Evolutionary conservation across 2,329 filamentous ascomycete genomes (phyloP), one percentile per base, ranked within the genome.

Genomic region (Colletotrichum tofieldiae): DNA sequence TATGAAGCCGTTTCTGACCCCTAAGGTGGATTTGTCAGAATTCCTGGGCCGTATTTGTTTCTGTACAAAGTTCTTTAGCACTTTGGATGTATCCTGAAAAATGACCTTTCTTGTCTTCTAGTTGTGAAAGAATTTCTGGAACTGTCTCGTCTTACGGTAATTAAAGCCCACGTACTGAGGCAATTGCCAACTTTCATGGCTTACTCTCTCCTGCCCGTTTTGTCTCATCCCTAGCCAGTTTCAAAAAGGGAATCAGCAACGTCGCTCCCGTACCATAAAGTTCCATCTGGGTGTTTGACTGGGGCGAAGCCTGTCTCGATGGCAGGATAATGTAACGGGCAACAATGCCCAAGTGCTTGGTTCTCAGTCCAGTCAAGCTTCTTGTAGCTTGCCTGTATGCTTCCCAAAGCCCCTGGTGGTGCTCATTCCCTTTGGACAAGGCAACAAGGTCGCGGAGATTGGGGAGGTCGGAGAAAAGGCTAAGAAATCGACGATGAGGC

Each of bases 131-230:
- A 26, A 35, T 35, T 35, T 5, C 35, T 35, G 35, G 8, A 35
- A 35, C 35, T 35, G 35, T 35, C 35, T 35, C 23, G 35, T 35
- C 35, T 8, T 35, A 35, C 35, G 5, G 35, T 26, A 26, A 26
- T 26, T 26, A 35, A 35, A 35, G 35, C 35, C 35, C 35, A 8
- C 35, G 35, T 35, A 6, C 35, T 8, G 35, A 35, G 35, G 35
- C 35, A 35, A 35, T 26, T 8, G 8, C 35, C 35, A 35, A 35
- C 35, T 35, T 35, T 35, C 35, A 35, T 35, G 39, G 11, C 14
- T 43, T 16, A 32, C 64, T 3, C 72, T 73, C 49, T 73, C 71
- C 37, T 29, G 8, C 56, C 20, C 35, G 52, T 1, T 20, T 55
- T 55, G 52, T 55, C 52, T 55, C 32, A 37, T 55, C 29, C 29